These are phyloP conservation scores for Corrigiola litoralis DNA, from an alignment of 179 eudicot genomes.

Conservation along the genomic window DNA sequence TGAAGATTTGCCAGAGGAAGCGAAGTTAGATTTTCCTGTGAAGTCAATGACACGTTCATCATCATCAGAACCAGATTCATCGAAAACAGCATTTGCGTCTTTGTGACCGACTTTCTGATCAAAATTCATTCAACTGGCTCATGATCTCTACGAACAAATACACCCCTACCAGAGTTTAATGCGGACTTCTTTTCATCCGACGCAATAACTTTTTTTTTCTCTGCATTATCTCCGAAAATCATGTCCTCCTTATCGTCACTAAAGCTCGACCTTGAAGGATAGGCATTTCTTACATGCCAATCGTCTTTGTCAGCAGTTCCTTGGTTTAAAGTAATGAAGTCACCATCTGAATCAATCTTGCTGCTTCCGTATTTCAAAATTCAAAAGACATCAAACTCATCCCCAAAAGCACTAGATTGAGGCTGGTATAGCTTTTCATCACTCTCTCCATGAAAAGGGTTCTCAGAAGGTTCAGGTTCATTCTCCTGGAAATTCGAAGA, in stretches of 20 bases:
- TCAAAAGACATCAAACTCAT: slow-evolving; percentile 27
- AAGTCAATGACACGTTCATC: slow-evolving; percentile 20
- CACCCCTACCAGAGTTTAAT: slow-evolving; percentile 9
- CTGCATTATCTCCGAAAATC: slow-evolving; percentile 9
- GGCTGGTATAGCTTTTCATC: slow-evolving; percentile 21
- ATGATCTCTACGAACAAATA: slow-evolving; percentile 23
- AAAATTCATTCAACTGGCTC: slow-evolving; percentile 16
- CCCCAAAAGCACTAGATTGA: slow-evolving; percentile 32
- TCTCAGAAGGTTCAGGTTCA: slow-evolving; percentile 22
- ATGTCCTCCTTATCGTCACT: slow-evolving; percentile 5
- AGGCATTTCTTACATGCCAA: slow-evolving; percentile 16
- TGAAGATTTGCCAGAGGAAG: slow-evolving; percentile 28
- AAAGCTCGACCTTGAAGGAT: slow-evolving; percentile 13
- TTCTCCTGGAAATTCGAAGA: slow-evolving; percentile 17
- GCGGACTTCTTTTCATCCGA: slow-evolving; percentile 15
- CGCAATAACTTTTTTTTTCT: slow-evolving; percentile 10
- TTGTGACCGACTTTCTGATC: slow-evolving; percentile 22
- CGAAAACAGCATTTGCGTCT: slow-evolving; percentile 38
- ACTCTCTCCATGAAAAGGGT: slow-evolving; percentile 28
- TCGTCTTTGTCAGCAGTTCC: slow-evolving; percentile 19
- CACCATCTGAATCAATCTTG: slow-evolving; percentile 26
- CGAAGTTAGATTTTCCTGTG: slow-evolving; percentile 27
- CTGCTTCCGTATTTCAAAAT: slow-evolving; percentile 24
- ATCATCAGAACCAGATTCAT: slow-evolving; percentile 55
- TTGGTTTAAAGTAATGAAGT: slow-evolving; percentile 9